Base-by-base conservation (phyloP, 2,329 filamentous ascomycete species). In the Beauveria caledonica region DNA sequence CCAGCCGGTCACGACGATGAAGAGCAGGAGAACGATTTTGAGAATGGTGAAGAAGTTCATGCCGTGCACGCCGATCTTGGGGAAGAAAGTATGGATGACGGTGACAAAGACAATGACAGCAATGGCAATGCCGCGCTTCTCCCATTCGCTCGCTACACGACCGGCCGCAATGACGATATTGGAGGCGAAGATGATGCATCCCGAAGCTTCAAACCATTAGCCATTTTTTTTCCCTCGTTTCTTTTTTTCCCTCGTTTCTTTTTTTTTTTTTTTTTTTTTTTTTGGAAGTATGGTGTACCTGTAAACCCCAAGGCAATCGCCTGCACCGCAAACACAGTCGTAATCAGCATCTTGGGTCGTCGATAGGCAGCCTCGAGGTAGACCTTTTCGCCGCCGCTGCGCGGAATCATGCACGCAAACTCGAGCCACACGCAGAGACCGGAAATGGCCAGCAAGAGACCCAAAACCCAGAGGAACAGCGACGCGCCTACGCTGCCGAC, bases 401-500 rank as follows among this genome's bases (percentile, higher is more conserved):
- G 62, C 15, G 63, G 63, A 21, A 64, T 64, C 63, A 64, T 63
- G 50, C 63, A 64, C 3, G 63, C 63, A 44, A 64, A 63, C 40
- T 64, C 63, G 6, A 64, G 62, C 63, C 63, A 64, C 13, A 64
- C 59, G 48, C 57, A 60, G 3, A 60, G 39, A 9, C 57, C 57
- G 36, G 5, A 25, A 9, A 60, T 11, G 23, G 57, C n/a, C 3
- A 66, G 58, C 42, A 65, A 27, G 2, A 66, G 63, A 5, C 65
- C 65, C 49, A 65, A 54, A 3, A 65, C 62, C 64, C 64, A 66
- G 4, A 66, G 46, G 8, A 66, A 21, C 49, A 66, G 58, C 4
- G 64, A 62, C 21, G 64, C 64, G 13, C 64, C 64, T 11, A 66
- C 63, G 45, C 63, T 65, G 44, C 64, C 63, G 21, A 66, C 57